Evolutionary conservation across 805 yeast genomes (phyloP), one percentile per base, ranked within the genome.

Genomic region (Pichia californica): DNA sequence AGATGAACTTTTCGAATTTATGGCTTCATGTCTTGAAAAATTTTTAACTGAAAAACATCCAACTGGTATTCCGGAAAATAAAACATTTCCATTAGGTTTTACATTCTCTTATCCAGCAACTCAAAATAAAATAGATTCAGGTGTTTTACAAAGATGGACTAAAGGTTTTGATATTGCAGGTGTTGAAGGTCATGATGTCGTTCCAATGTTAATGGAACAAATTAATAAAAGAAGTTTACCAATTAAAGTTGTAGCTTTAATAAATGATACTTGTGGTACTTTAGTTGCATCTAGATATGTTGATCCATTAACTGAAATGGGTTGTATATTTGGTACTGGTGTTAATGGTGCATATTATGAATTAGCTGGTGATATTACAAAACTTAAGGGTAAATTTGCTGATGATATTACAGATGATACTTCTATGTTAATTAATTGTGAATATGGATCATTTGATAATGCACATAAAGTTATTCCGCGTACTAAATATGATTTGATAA

Each of bases 271-370:
- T 52, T 84, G 95, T 47, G 99, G 99, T 65, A 88, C 99, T 32
- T 73, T 93, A 57, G 96, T 91, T 50, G 98, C 99, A 30, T 89
- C 97, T 36, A 79, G 88, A 73, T 93, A 93, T 71, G 79, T 95
- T 42, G 97, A 93, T 62, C 78, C 88, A 38, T 79, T 77, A 56
- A 81, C 96, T 55, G 85, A 85, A 70, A 85, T 91, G 95, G 99
- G 99, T 49, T 81, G 88, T 62, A 93, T 93, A 57, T 93, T 89
- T 62, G 99, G 99, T 62, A 91, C 99, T 36, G 99, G 99, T 58
- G 93, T 95, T 69, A 91, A 91, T 66, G 98, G 98, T 64, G 96
- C 97, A 44, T 91, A 91, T 72, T 91, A 82, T 67, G 99, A 91
- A 57, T 69, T 69, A 43, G 83, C 81, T 43, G 61, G 68, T 37